Percentiles rank a stretch among this genome's conserved stretches.
Evolutionary conservation across 2,329 filamentous ascomycete genomes (phyloP).

Genomic region (Diaporthe ampelina): DNA sequence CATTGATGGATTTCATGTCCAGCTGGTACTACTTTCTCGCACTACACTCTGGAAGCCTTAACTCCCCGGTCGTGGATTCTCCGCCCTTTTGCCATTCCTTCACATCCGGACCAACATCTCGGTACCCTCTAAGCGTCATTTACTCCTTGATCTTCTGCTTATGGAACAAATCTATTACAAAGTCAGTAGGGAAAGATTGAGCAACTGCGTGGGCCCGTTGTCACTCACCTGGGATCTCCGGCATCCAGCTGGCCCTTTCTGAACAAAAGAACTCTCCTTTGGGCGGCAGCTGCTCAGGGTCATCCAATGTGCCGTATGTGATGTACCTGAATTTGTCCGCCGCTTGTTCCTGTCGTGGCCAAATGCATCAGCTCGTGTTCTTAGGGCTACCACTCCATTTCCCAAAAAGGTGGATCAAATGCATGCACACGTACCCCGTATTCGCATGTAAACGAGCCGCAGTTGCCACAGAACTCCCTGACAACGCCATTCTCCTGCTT

Average conservation of each 20-base stretch:
- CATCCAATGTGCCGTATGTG: conserved; percentile 63
- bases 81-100: neutral
- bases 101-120: no score
- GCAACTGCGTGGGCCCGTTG: neutral
- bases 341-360: conserved; percentile 53
- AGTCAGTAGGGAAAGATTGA: conserved; percentile 13
- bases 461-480: conserved; percentile 51
- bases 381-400: neutral
- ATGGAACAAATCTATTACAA: conserved; percentile 58
- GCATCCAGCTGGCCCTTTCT: conserved; percentile 63
- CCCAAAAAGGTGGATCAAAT: neutral
- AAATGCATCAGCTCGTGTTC: neutral
- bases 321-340: conserved; percentile 60
- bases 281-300: conserved; percentile 61
- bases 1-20: neutral
- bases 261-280: conserved; percentile 70
- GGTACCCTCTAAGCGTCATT: neutral
- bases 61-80: neutral
- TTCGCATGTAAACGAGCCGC: conserved; percentile 52
- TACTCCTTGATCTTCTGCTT: conserved; percentile 60
- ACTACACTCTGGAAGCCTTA: neutral
- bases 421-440: conserved; percentile 47
- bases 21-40: neutral
- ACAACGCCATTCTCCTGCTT: conserved; percentile 51
- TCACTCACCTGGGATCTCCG: conserved; percentile 58